Evolutionary conservation across 768 basidiomycete species (phyloP), one percentile per base, ranked within the genome.

Genomic region (Psilocybe tampanensis): DNA sequence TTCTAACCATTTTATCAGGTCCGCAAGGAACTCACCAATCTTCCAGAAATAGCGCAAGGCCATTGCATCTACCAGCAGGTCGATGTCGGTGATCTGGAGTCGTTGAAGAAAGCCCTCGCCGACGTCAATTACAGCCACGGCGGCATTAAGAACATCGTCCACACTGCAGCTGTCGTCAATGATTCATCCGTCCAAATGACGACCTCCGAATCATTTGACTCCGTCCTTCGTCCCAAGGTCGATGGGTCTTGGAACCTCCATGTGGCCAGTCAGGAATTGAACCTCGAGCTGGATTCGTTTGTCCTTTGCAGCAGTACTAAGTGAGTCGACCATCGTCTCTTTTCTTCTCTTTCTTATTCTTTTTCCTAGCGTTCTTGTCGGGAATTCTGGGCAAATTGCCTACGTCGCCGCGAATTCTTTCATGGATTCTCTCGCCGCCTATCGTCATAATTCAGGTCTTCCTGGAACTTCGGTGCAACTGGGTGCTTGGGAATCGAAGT

Each of bases 221-320:
- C 55, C 1, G 69, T 69, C 2, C 61, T 70, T 44, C 64, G 66
- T 2, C 66, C 70, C 26, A 72, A 69, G 51, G 66, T 71, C 21
- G 39, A 63, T 18, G 71, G 64, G 1, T 70, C 70, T 0, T 72
- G 72, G 70, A 72, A 72, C 51, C 60, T 74, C 9, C 71, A 74
- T 53, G 11, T 61, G 5, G 63, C 68, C 39, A 62, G 67, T 39
- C 64, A 64, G 41, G 66, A 70, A 39, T 60, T 74, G 21, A 60
- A 55, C 3, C 64, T 71, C 3, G 33, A 59, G 4, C 64, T 74
- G 17, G 67, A 72, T 8, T 65, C 68, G 2, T 74, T 72, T 51
- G 66, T 70, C 19, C 55, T 74, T 19, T 66, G 67, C 44, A 70
- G 70, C 56, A 70, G 68, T 23, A 67, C 70, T 11, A 68, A 67